Base-by-base conservation (phyloP, 768 basidiomycete species). In the Tulasnella sp. region DNA sequence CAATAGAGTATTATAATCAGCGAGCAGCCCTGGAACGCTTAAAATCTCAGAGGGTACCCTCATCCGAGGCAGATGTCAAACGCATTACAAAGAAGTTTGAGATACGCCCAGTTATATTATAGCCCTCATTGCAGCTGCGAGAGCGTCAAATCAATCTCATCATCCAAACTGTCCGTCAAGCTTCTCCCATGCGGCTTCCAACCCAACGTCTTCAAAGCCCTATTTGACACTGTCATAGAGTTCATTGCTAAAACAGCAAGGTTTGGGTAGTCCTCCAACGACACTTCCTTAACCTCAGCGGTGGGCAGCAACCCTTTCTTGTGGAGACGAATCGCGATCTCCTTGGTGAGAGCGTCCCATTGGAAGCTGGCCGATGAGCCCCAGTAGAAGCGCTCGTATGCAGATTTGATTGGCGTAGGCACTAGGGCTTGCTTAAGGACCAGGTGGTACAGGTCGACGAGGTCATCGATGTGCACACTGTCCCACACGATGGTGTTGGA, bases 381-480 rank as follows among this genome's bases (percentile, higher is more conserved):
- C 4, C 56, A 47, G n/a, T 58, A 61, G n/a, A 19, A 27, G 42
- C 56, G 51, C 2, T 49, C 59, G 11, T 62, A 65, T 5, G 65
- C 62, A 30, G 34, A 38, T 38, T 38, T 5, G 34, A 38, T 38
- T 15, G 34, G 15, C 15, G 34, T 38, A 15, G 34, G 34, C 34
- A 7, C 15, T 38, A 68, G 47, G 15, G 68, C 67, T 9, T 54
- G 63, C 19, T 65, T 32, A 13, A 67, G 51, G 1, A 69, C 64
- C 19, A 69, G 51, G 52, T 61, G 30, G 60, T 69, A 69, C 13
- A 69, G 65, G 4, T 65, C 62, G 11, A 54, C 62, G 11, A 69
- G 61, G 53, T 69, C 68, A 11, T 53, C 50, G 30, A 69, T 68
- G 50, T 69, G 64, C 4, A 69, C 68, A 45, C 61, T 62, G 41